Evolutionary conservation across 306 rosid species (phyloP).

Genomic region (Pueraria montana): DNA sequence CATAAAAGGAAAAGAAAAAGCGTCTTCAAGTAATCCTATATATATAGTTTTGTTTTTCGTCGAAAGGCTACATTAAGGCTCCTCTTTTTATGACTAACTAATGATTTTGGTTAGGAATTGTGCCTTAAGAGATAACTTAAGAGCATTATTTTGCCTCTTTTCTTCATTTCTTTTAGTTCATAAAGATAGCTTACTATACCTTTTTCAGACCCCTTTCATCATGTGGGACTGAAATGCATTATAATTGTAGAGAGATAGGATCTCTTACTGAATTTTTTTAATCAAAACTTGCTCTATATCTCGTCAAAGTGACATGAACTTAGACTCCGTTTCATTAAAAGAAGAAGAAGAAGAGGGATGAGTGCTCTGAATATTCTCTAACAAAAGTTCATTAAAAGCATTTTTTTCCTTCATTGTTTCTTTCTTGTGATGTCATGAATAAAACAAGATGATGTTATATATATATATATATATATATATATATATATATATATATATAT

Average conservation of each 20-base stretch:
- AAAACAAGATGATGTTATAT: background rate
- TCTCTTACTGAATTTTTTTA: background rate
- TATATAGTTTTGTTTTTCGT: background rate
- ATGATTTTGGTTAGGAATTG: conserved; percentile 33
- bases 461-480: too few species aligned
- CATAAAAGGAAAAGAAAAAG: conserved; percentile 30
- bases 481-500: too few species aligned
- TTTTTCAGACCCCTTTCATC: conserved; percentile 30
- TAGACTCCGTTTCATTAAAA: background rate
- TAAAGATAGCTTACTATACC: conserved; percentile 23
- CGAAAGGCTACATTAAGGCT: conserved; percentile 5
- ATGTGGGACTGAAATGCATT: conserved; percentile 26
- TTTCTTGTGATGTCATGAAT: background rate
- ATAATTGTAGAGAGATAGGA: background rate
- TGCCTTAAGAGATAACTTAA: conserved; percentile 12
- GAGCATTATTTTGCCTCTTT: conserved; percentile 32
- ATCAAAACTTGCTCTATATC: background rate
- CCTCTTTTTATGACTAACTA: conserved; percentile 19
- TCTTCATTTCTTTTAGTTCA: conserved; percentile 26
- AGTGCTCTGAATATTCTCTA: conserved; percentile 34
- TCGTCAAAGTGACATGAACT: background rate
- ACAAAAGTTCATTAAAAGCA: conserved; percentile 12
- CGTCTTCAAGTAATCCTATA: background rate
- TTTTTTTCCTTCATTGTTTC: background rate
- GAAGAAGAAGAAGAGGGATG: too few species aligned